phyloP scores from a whole-genome alignment of 2,329 filamentous ascomycete genomes.

The Sclerotiophoma versabilis region DNA sequence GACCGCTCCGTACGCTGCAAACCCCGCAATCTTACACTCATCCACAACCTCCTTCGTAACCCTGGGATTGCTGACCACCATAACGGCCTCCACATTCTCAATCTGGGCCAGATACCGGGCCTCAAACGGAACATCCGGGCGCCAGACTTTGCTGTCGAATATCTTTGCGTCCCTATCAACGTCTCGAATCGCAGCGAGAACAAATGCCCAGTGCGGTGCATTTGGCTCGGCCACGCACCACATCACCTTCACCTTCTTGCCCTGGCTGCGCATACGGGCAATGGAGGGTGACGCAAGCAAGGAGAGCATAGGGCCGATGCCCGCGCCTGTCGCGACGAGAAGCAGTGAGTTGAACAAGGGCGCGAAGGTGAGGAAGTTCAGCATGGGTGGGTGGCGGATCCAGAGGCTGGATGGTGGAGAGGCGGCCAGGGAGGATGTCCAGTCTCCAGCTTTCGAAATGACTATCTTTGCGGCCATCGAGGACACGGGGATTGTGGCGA shows the following conservation, averaged over 20 bases:
- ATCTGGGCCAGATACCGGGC: conserved; percentile 5
- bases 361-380: conserved; percentile 31
- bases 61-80: conserved; percentile 30
- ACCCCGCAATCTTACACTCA: conserved; percentile 15
- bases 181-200: conserved; percentile 13
- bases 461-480: conserved; percentile 28
- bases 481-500: conserved; percentile 47
- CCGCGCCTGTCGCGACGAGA: conserved; percentile 33
- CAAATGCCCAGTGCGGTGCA: conserved; percentile 25
- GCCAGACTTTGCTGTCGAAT: conserved; percentile 18
- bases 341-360: conserved; percentile 29
- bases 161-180: conserved; percentile 24
- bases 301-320: conserved; percentile 32
- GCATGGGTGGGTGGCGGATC: conserved; percentile 23
- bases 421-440: conserved; percentile 33
- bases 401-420: conserved; percentile 23
- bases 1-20: conserved; percentile 31
- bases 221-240: conserved; percentile 26
- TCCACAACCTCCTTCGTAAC: conserved; percentile 27
- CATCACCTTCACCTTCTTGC: conserved; percentile 20
- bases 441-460: conserved; percentile 46
- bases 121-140: conserved; percentile 27
- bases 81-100: conserved; percentile 21
- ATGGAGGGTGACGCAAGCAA: conserved; percentile 22
- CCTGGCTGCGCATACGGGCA: conserved; percentile 7